Evolutionary conservation across 768 basidiomycete genomes (phyloP), one percentile per base, ranked within the genome.

Genomic region (Psilocybe cyanescens): DNA sequence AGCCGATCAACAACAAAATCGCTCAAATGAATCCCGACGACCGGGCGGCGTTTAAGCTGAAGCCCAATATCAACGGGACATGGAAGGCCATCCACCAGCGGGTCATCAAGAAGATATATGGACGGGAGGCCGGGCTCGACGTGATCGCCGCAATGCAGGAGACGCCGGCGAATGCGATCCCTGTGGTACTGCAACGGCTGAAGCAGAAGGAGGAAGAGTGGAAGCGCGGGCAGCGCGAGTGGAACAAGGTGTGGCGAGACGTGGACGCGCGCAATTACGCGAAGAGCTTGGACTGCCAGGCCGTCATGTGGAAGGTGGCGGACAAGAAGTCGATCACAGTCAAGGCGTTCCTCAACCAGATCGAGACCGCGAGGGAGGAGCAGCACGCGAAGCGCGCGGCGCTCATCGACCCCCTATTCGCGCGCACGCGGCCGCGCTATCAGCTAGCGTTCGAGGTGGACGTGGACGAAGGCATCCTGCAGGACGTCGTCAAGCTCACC

Each of bases 211-310:
- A 99, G 71, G 95, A 95, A 62, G 97, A 99, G 72, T 99, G 97
- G 97, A 97, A 95, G 76, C 84, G 95, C 19, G 97, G 95, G 16
- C 95, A 97, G 73, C 76, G 95, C 55, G 97, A 97, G 76, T 99
- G 97, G 97, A 98, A 98, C 78, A 93, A 97, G 73, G 92, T 98
- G 55, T 99, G 97, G 97, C 80, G 96, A 54, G 97, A 97, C 76
- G 94, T 97, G 30, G 94, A 99, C 68, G 92, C 93, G 29, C 83
- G 92, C 67, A 99, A 99, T 76, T 98, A 92, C 71, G 85, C 88
- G 76, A 95, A 95, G 80, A 90, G 92, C 55, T 82, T 99, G 68
- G 97, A 99, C 72, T 94, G 97, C 69, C 94, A 96, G 72, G 92
- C 89, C 8, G 91, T 97, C 71, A 84, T 85, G 53, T 98, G 96